A percentile compares a stretch with the other conserved stretches of the same genome.
Evolutionary conservation across 352 stramenopile species (phyloP).

Genomic region (Globisporangium heterothallicum): DNA sequence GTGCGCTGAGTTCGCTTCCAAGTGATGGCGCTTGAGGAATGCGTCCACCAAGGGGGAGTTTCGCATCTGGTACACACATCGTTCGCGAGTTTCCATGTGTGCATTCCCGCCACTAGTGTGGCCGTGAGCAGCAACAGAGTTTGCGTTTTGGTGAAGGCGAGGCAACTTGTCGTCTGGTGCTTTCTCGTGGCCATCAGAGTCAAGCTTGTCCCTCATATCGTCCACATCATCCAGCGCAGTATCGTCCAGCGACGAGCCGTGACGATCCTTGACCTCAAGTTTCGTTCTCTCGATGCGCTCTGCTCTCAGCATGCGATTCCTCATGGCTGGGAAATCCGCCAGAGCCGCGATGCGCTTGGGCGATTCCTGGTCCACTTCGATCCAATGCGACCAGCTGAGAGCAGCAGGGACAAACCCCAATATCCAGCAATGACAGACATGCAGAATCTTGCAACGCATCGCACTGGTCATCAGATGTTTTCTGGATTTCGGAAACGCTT

Average conservation of each 20-base stretch:
- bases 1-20: slow-evolving; percentile 38
- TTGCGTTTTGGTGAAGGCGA: neutral
- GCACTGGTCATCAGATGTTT: slow-evolving; percentile 33
- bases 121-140: neutral
- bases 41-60: slow-evolving; percentile 59
- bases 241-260: slow-evolving; percentile 19
- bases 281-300: slow-evolving; percentile 61
- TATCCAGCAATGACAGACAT: slow-evolving; percentile 59
- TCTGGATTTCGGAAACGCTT: slow-evolving; percentile 64
- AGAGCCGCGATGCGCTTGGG: slow-evolving; percentile 53
- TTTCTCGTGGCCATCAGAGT: neutral
- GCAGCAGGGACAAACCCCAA: slow-evolving; percentile 50
- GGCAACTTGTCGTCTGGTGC: slow-evolving; percentile 8
- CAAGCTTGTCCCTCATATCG: slow-evolving; percentile 6
- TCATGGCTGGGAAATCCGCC: slow-evolving; percentile 58
- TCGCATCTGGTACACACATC: slow-evolving; percentile 51
- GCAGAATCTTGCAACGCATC: slow-evolving; percentile 35
- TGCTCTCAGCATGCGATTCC: slow-evolving; percentile 56
- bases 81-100: slow-evolving; percentile 40
- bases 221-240: neutral
- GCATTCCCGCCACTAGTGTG: neutral
- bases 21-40: slow-evolving; percentile 46
- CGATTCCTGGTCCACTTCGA: slow-evolving; percentile 48
- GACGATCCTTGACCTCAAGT: slow-evolving; percentile 44
- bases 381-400: slow-evolving; percentile 45